Conservation (phyloP, 306 rosid genomes). For the Ammopiptanthus mongolicus region DNA sequence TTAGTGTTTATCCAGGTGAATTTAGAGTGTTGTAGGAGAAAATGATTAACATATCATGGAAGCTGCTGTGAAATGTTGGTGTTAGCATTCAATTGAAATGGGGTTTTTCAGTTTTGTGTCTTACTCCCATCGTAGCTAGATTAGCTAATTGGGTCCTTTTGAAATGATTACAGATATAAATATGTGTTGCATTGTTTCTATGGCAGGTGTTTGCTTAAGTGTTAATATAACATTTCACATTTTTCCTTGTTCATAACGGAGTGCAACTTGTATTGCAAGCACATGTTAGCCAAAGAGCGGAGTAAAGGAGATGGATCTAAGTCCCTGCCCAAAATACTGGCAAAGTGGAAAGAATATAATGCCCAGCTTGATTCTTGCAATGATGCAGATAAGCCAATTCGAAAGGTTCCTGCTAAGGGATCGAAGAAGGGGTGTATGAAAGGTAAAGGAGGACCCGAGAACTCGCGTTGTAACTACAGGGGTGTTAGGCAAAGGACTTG, state of each 20-base stretch:
- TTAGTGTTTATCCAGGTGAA: neutral
- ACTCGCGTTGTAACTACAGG: slow-evolving; percentile 75
- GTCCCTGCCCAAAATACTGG: slow-evolving; percentile 59
- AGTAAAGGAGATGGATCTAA: slow-evolving; percentile 55
- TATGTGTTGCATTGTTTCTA: neutral
- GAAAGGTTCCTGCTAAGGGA: slow-evolving; percentile 79
- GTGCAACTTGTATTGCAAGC: slow-evolving; percentile 49
- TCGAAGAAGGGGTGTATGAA: slow-evolving; percentile 93
- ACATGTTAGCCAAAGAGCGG: slow-evolving; percentile 37
- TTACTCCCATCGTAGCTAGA: neutral
- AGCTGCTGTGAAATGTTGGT: neutral
- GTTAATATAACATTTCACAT: neutral
- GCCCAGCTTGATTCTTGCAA: slow-evolving; percentile 49
- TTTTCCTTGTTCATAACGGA: slow-evolving; percentile 15
- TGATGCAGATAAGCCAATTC: slow-evolving; percentile 38
- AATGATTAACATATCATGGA: neutral
- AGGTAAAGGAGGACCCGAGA: slow-evolving; percentile 95
- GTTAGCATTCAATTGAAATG: neutral
- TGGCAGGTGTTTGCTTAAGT: slow-evolving; percentile 30
- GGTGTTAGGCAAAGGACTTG: slow-evolving; percentile 95
- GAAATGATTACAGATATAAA: neutral
- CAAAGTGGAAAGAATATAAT: slow-evolving; percentile 65
- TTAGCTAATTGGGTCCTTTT: neutral
- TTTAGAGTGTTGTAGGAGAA: neutral
- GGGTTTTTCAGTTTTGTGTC: neutral